Percentiles rank a stretch among this genome's conserved stretches.
These are phyloP conservation scores for Anastatica hierochuntica DNA, from an alignment of 345 rosid species.

Conservation along the genomic window DNA sequence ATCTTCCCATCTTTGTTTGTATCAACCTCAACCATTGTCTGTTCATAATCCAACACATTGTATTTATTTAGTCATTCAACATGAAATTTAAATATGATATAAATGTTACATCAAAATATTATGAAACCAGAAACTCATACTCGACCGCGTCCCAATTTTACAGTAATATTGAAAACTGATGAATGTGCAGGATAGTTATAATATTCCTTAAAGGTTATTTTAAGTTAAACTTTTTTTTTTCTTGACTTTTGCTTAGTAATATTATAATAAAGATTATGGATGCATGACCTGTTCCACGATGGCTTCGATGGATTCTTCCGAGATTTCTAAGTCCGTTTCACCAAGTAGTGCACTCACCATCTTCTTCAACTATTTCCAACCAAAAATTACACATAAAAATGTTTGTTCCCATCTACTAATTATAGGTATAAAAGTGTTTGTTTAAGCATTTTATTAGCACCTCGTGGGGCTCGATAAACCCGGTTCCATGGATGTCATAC, in stretches of 20 bases:
- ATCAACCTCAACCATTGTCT: conserved; percentile 66
- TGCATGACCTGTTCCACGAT: conserved; percentile 58
- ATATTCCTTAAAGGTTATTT: too few species aligned
- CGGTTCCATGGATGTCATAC: conserved; percentile 47
- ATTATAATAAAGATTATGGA: neutral
- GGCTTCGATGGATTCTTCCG: conserved; percentile 39
- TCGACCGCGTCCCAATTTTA: too few species aligned
- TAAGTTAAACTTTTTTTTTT: too few species aligned
- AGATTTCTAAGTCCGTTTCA: conserved; percentile 54
- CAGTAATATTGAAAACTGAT: too few species aligned
- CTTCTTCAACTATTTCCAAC: conserved; percentile 44
- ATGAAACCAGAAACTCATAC: too few species aligned
- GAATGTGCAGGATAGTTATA: neutral
- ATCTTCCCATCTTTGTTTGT: conserved; percentile 68
- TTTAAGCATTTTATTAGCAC: too few species aligned
- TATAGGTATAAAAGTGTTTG: too few species aligned
- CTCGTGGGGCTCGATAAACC: conserved; percentile 50
- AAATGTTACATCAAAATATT: neutral
- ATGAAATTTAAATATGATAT: neutral
- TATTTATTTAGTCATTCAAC: neutral
- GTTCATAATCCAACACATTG: neutral
- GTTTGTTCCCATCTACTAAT: too few species aligned
- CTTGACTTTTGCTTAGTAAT: too few species aligned
- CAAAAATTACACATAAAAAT: neutral
- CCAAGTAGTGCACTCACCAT: conserved; percentile 62